Base-by-base conservation (phyloP, 2,329 filamentous ascomycete species). In the Pseudocercospora fuligena region DNA sequence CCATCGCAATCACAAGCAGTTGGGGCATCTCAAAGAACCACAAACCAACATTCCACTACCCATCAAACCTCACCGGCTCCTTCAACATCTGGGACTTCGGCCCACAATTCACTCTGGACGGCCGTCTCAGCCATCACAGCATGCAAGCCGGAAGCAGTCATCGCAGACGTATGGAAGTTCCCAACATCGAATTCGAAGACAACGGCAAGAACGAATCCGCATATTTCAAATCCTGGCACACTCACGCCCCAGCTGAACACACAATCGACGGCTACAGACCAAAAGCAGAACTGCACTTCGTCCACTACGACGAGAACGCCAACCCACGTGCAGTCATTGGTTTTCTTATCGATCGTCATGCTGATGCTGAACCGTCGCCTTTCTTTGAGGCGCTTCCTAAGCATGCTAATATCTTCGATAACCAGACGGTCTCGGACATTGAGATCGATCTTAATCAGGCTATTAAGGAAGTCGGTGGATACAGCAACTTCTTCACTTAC, bases 231-330 rank as follows among this genome's bases (percentile, higher is more conserved):
- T 82, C 82, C 53, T 85, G 82, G 82, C 84, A 86, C 74, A 81
- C 84, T 53, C 84, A 86, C 69, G 72, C 82, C 0, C 84, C 84
- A 0, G 82, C 82, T 2, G 84, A 86, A 67, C 84, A 86, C 71
- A 76, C 78, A 1, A 77, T 85, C 2, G 75, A 80, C 56, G 80
- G 80, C 40, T 75, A 79, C 43, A 78, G 80, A 31, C 75, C 78
- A 27, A 82, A 80, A 68, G 82, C 83, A 27, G 84, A 86, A 69
- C 73, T 85, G 27, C 84, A 85, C 70, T 78, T 84, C 40, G 84
- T 86, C 2, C 82, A 84, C 65, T 80, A 80, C 58, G 80, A 83
- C 66, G 75, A 74, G 3, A 66, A 73, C 0, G 82, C 83, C 54
- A 75, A 79, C 31, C 78, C 82, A 43, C 73, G 76, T 1, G 83